Evolutionary conservation across 2,329 filamentous ascomycete genomes (phyloP).

Genomic region (Ceratocystis ficicola): DNA sequence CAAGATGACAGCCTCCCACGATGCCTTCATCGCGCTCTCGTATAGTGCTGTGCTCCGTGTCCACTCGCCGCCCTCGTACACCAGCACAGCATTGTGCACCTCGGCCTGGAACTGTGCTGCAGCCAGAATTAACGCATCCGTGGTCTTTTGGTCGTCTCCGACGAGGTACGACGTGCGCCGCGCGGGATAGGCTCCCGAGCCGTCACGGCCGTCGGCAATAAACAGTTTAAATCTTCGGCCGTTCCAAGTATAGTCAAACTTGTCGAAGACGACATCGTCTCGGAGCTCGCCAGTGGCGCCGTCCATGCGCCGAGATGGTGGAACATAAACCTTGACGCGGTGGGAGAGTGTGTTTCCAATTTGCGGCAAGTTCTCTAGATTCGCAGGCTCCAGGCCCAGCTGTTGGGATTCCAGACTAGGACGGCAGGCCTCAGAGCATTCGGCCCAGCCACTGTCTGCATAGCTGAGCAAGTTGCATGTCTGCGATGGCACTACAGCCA

Average conservation of each 20-base stretch:
- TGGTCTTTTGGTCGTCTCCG: constrained; percentile 27
- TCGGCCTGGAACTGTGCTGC: constrained; percentile 43
- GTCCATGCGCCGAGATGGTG: constrained; percentile 33
- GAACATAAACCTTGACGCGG: constrained; percentile 32
- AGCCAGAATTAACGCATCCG: constrained; percentile 43
- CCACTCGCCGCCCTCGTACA: constrained; percentile 54
- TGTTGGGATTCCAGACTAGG: too few species aligned
- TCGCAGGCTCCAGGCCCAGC: background rate
- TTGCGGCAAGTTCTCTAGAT: background rate
- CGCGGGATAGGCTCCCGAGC: constrained; percentile 27
- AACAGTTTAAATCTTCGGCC: constrained; percentile 35
- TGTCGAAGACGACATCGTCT: constrained; percentile 30
- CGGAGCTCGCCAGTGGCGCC: constrained; percentile 30
- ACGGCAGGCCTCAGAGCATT: background rate
- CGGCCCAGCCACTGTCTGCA: constrained; percentile 33
- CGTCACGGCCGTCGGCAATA: constrained; percentile 34
- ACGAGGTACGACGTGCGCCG: constrained; percentile 33
- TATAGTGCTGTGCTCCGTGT: constrained; percentile 50
- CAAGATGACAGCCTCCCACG: constrained; percentile 56
- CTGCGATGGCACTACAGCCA: constrained; percentile 31
- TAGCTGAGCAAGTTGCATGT: constrained; percentile 34
- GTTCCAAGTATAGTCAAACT: constrained; percentile 36
- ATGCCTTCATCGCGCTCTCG: constrained; percentile 41
- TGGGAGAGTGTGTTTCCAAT: constrained; percentile 26
- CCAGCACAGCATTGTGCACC: constrained; percentile 52